Evolutionary conservation across 75 land plant genomes (phyloP).

Genomic region (Sequoia sempervirens): DNA sequence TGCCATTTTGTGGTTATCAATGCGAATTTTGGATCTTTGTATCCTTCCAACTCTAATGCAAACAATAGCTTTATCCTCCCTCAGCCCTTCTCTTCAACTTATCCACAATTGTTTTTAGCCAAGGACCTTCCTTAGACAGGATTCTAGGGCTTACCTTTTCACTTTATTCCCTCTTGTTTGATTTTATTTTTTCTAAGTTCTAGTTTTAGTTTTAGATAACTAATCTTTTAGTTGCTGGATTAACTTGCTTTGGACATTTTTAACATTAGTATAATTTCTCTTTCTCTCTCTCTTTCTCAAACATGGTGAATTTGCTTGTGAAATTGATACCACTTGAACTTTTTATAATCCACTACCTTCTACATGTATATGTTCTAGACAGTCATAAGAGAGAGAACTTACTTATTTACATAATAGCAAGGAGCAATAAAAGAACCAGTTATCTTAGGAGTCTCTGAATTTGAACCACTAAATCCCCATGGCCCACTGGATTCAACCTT

Average conservation of each 20-base stretch:
- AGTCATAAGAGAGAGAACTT: constrained; percentile 14
- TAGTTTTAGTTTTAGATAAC: background rate
- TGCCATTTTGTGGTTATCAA: background rate
- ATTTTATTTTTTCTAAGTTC: background rate
- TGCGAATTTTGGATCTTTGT: background rate
- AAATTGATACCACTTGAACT: background rate
- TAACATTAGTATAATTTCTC: background rate
- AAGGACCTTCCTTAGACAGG: background rate
- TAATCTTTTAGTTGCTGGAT: background rate
- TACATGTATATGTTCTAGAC: background rate
- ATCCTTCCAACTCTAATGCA: background rate
- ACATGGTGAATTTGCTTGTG: background rate
- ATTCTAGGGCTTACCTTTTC: background rate
- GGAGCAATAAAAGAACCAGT: constrained; percentile 84
- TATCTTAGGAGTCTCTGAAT: constrained; percentile 76
- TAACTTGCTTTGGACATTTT: background rate
- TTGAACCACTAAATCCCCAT: constrained; percentile 89
- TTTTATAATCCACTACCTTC: background rate
- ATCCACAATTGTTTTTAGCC: background rate
- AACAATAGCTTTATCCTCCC: background rate
- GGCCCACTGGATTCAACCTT: constrained; percentile 74
- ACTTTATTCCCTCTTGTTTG: background rate
- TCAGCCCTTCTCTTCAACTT: background rate
- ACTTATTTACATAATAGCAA: constrained; percentile 86
- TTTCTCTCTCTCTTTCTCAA: background rate